phyloP scores from a whole-genome alignment of 1,139 yeast species.

The Nematodospora anomalae region DNA sequence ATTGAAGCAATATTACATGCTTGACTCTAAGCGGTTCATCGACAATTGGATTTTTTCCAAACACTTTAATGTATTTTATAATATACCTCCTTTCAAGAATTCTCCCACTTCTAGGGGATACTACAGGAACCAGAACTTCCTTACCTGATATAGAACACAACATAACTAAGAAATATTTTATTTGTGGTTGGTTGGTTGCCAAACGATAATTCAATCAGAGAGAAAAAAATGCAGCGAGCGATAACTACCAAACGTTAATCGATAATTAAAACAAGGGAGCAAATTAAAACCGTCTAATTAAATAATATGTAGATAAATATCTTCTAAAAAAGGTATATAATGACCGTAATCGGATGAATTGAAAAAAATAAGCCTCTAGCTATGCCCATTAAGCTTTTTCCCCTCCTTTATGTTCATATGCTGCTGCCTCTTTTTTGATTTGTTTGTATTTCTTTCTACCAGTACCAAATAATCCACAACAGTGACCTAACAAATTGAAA shows the following conservation, averaged over 20 bases:
- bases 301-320: too few relatives aligned
- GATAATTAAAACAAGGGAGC: too few relatives aligned
- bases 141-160: slow-evolving; percentile 58
- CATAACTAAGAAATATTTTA: too few relatives aligned
- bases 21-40: slow-evolving; percentile 49
- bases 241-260: too few relatives aligned
- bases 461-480: slow-evolving; percentile 42
- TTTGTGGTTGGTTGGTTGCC: background rate
- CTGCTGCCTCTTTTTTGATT: slow-evolving; percentile 25
- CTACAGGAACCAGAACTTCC: slow-evolving; percentile 64
- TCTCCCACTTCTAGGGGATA: slow-evolving; percentile 71
- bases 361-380: background rate
- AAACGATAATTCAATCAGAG: too few relatives aligned
- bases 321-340: too few relatives aligned
- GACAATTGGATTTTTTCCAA: slow-evolving; percentile 74
- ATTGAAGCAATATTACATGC: background rate
- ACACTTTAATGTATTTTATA: slow-evolving; percentile 59
- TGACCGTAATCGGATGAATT: too few relatives aligned
- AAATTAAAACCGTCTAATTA: too few relatives aligned
- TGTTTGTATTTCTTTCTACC: slow-evolving; percentile 34
- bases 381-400: background rate
- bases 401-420: slow-evolving; percentile 26
- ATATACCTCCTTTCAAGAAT: slow-evolving; percentile 68
- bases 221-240: too few relatives aligned
- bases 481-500: slow-evolving; percentile 43